These are phyloP conservation scores for Inga leiocalycina DNA, from an alignment of 306 rosid genomes.

Conservation along the genomic window DNA sequence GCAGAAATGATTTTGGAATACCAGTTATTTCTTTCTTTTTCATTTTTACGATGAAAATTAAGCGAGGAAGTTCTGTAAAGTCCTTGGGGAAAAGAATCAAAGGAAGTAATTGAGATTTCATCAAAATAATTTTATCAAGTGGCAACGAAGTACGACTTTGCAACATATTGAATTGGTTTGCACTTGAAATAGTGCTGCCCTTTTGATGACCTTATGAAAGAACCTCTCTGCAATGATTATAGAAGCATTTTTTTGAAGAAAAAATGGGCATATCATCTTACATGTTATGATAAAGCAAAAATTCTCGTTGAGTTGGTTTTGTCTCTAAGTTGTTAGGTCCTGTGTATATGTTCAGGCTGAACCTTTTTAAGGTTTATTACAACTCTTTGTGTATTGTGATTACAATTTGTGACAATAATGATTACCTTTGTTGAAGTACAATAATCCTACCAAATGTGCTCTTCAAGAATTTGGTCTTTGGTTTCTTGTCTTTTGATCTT, in stretches of 20 bases:
- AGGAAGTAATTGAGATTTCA: background rate
- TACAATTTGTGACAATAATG: background rate
- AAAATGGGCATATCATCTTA: background rate
- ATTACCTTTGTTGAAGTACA: conserved; percentile 5
- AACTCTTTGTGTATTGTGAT: conserved; percentile 22
- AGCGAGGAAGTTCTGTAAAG: conserved; percentile 9
- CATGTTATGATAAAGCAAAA: background rate
- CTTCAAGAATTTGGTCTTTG: background rate
- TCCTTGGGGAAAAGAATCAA: background rate
- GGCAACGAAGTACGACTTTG: conserved; percentile 5
- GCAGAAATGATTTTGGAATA: conserved; percentile 9
- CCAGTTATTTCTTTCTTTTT: background rate
- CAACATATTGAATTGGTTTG: conserved; percentile 5
- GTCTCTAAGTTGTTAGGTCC: background rate
- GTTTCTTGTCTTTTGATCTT: background rate
- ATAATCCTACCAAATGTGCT: background rate
- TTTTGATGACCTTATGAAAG: background rate
- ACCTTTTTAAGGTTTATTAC: background rate
- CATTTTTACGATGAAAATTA: background rate
- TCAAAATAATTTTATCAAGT: conserved; percentile 15
- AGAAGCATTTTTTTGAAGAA: background rate
- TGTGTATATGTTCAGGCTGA: background rate
- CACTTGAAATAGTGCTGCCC: background rate
- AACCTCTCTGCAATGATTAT: background rate
- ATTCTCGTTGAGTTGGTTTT: background rate